Conservation (phyloP, 345 rosid species). For the Pistacia integerrima region DNA sequence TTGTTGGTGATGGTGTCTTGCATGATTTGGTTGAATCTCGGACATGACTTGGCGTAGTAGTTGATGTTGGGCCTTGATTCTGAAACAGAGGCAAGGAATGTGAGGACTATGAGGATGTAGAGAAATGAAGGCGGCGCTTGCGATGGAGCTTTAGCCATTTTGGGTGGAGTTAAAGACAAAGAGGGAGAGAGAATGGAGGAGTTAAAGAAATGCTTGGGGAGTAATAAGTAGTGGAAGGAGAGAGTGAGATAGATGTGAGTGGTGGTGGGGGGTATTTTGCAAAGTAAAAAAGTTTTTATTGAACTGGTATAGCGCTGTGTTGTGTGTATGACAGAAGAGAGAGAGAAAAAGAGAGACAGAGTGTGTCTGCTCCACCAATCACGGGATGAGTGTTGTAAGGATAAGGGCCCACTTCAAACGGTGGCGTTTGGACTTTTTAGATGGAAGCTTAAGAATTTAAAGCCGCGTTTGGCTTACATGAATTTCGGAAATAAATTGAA, state of each 20-base stretch:
- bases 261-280: not conserved
- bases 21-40: constrained; percentile 60
- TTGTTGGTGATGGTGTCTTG: constrained; percentile 68
- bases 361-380: constrained; percentile 31
- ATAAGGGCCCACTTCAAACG: not conserved
- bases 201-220: not conserved
- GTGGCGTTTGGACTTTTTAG: not conserved
- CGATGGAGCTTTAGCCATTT: constrained; percentile 13
- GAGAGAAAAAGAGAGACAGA: not conserved
- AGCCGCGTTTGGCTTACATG: too few relatives aligned
- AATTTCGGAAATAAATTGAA: too few relatives aligned
- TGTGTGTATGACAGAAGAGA: not conserved
- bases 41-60: constrained; percentile 74
- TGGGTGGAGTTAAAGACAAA: not conserved
- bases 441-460: too few relatives aligned
- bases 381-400: constrained; percentile 27
- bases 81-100: constrained; percentile 15
- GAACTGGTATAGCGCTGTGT: too few relatives aligned
- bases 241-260: not conserved
- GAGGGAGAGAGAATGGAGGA: not conserved
- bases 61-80: constrained; percentile 48
- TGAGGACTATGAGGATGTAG: constrained; percentile 24
- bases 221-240: not conserved
- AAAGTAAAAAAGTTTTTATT: too few relatives aligned
- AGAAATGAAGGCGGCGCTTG: constrained; percentile 22